Evolutionary conservation across 129 eudicot genomes (phyloP).

Genomic region (Chrysanthemum lavandulifolium): DNA sequence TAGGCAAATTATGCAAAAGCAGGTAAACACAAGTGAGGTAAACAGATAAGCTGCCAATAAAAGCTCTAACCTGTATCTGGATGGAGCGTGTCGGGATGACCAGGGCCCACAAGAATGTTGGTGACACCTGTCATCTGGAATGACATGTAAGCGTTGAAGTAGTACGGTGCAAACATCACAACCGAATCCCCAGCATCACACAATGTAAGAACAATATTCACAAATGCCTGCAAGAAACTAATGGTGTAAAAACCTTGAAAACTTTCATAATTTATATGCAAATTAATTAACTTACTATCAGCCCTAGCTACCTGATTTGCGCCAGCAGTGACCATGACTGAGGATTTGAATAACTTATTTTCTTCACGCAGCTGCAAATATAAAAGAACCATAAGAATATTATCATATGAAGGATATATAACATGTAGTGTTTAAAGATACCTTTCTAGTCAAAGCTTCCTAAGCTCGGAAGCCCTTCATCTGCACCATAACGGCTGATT

Average conservation of each 20-base stretch:
- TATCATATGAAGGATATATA: conserved; percentile 5
- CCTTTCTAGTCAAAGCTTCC: conserved; percentile 87
- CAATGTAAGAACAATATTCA: conserved; percentile 84
- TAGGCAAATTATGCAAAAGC: background rate
- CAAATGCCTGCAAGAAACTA: conserved; percentile 74
- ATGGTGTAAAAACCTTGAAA: background rate
- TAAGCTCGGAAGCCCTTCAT: conserved; percentile 97
- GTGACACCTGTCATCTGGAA: conserved; percentile 99
- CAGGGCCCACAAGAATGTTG: conserved; percentile 94
- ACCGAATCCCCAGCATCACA: conserved; percentile 99
- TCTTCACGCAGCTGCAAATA: conserved; percentile 63
- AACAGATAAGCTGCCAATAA: background rate
- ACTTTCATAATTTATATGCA: conserved; percentile 1
- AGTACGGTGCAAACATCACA: conserved; percentile 97
- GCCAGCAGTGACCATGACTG: conserved; percentile 98
- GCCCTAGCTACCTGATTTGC: conserved; percentile 86
- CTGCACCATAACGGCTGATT: conserved; percentile 89
- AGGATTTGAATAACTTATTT: conserved; percentile 74
- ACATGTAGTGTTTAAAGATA: conserved; percentile 11
- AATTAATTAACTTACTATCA: conserved; percentile 1
- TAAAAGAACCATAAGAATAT: background rate
- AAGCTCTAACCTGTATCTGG: conserved; percentile 85
- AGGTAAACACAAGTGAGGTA: background rate
- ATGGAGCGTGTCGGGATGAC: conserved; percentile 78
- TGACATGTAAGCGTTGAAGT: conserved; percentile 99